Base-by-base conservation (phyloP, 2,329 filamentous ascomycete genomes). In the Colletotrichum eleusines region DNA sequence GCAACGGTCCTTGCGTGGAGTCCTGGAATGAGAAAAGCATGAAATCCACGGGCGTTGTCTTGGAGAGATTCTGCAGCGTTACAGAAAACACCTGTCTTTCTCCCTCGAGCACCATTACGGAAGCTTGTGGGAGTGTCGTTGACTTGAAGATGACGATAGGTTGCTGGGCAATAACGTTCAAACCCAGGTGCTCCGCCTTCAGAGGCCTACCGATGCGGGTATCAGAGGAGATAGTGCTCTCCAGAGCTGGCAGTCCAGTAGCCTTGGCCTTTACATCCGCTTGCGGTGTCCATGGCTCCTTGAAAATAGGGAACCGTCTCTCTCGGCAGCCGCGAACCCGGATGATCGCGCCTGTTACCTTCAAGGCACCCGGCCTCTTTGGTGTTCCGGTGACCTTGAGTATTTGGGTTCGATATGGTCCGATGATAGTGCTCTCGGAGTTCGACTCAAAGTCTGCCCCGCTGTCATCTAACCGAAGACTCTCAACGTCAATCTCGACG, bases 81-180 rank as follows among this genome's bases (percentile, higher is more conserved):
- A 98, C 87, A 0, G 89, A 91, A 77, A 98, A 97, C 0, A 85
- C 84, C 75, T 90, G 91, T 28, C 88, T 88, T 80, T 99, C 95
- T 53, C 96, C 96, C 81, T 98, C 95, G 7, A 99, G 85, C 14
- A 99, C 87, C 94, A 97, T 98, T 44, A 97, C 84, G 12, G 94
- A 93, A 28, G 92, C 93, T 76, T 98, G 95, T 0, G 92, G 89
- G 1, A 98, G 85, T 16, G 92, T 94, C 4, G 91, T 92, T 9
- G 91, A 91, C 76, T 93, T 91, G 26, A 98, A 87, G 3, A 90
- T 83, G 4, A 98, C 83, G 4, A 93, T 82, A 7, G 96, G 96
- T 78, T 98, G 94, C 54, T 90, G 85, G 3, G 90, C 86, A 68
- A 98, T 94, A 31, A 97, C 93, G 63, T 89, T 94, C 51, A 97